Evolutionary conservation across 768 basidiomycete genomes (phyloP), one percentile per base, ranked within the genome.

Genomic region (Boletus barrowsii): DNA sequence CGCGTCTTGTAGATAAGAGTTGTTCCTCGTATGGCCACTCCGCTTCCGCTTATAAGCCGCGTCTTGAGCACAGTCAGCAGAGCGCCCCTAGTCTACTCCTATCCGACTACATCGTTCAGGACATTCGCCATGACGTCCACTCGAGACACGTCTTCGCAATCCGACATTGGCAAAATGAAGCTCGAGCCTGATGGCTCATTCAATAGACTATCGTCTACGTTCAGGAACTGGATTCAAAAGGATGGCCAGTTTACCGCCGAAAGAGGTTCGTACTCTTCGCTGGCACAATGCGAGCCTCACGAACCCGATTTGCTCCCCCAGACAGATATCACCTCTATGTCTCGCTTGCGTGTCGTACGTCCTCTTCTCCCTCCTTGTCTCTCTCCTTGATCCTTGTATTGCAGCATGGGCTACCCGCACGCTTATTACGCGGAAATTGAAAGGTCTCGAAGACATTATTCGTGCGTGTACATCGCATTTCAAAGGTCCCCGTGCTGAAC

Each of bases 271-370:
- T 68, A 5, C n/a, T 14, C 9, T 15, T 37, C 30, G 4, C 24
- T 18, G 7, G 18, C 14, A 13, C 13, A 15, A 17, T 35, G 2
- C 7, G 24, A 18, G 36, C 3, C 6, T 22, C 1, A 5, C 17
- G 5, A 10, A n/a, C 29, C 49, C 18, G 48, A 29, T 10, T 11
- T 20, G 43, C 39, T 6, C 51, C 24, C 49, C 47, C 42, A 93
- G 93, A 84, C 56, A 86, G 95, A 42, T 98, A 98, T 68, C 90
- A 90, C 61, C 89, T 96, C 60, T 96, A 91, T 63, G 90, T 97
- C 54, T 89, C 88, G 5, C 83, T 85, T 58, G 84, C 88, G 2
- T 98, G 93, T 63, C 93, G 89, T 91, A 58, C 68, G 87, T 61
- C 35, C 26, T 4, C 1, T 18, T 11, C 10, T 24, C 15, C 6